A percentile compares a stretch with the other conserved stretches of the same genome.
Evolutionary conservation across 2,329 filamentous ascomycete species (phyloP).

Genomic region (Aspergillus pseudotamarii): DNA sequence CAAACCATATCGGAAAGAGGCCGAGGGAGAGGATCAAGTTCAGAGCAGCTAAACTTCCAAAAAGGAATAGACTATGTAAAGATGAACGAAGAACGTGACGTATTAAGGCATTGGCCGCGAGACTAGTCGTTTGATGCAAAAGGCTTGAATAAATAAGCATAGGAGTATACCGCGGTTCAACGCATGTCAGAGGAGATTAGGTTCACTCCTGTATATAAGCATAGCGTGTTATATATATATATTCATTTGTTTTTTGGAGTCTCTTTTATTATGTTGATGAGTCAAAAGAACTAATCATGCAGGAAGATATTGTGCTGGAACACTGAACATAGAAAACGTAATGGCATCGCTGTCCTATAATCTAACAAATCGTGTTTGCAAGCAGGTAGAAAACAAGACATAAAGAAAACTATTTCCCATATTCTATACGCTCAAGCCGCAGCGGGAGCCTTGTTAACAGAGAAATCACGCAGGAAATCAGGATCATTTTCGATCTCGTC

Average conservation of each 20-base stretch:
- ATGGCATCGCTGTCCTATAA: conserved; percentile 6
- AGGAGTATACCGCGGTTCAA: neutral
- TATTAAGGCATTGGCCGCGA: neutral
- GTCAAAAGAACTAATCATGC: neutral
- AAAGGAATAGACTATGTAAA: neutral
- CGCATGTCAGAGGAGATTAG: neutral
- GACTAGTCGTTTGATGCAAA: neutral
- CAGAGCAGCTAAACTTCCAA: neutral
- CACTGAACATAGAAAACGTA: neutral
- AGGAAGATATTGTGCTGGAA: neutral
- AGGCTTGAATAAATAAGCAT: neutral
- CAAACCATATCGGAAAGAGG: neutral
- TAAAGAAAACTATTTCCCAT: conserved; percentile 12
- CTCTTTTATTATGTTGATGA: neutral
- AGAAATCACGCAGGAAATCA: conserved; percentile 78
- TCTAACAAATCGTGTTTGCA: conserved; percentile 6
- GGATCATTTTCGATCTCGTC: conserved; percentile 85
- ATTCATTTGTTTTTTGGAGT: neutral
- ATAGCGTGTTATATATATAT: neutral
- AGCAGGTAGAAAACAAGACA: neutral
- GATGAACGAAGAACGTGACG: neutral
- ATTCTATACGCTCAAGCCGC: conserved; percentile 18
- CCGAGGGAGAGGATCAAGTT: neutral
- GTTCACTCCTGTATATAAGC: neutral
- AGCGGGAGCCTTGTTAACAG: conserved; percentile 45